Evolutionary conservation across 164 flowering plant genomes (phyloP).

Genomic region (Aristolochia fimbriata): DNA sequence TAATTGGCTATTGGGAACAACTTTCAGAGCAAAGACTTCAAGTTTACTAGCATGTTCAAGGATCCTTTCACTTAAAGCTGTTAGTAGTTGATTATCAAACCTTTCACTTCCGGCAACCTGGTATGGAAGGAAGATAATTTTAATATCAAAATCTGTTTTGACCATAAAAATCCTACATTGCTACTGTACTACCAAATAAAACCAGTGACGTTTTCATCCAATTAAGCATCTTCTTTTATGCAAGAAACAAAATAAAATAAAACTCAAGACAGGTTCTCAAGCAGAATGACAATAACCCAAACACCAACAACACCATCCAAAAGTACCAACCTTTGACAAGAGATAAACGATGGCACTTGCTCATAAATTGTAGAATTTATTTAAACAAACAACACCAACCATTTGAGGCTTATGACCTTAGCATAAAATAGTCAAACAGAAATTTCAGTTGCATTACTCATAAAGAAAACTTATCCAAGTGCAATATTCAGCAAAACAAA

Average conservation of each 20-base stretch:
- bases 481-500: neutral
- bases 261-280: neutral
- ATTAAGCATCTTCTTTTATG: conserved; percentile 74
- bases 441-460: too few species aligned
- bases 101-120: conserved; percentile 47
- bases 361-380: too few species aligned
- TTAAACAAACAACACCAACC: too few species aligned
- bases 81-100: conserved; percentile 49
- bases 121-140: neutral
- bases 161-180: neutral
- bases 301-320: neutral
- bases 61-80: conserved; percentile 61
- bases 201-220: too few species aligned
- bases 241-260: neutral
- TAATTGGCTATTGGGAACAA: conserved; percentile 32
- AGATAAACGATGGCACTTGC: conserved; percentile 78
- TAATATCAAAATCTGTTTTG: too few species aligned
- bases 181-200: too few species aligned
- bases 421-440: too few species aligned
- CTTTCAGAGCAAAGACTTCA: conserved; percentile 46
- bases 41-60: conserved; percentile 40
- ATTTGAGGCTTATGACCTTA: too few species aligned
- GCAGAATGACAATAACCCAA: neutral
- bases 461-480: too few species aligned
- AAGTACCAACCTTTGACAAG: conserved; percentile 58